Percentiles rank a stretch among this genome's conserved stretches.
Evolutionary conservation across 225 moss, liverwort and hornwort species (phyloP).

Genomic region (Sphagnum contortum): DNA sequence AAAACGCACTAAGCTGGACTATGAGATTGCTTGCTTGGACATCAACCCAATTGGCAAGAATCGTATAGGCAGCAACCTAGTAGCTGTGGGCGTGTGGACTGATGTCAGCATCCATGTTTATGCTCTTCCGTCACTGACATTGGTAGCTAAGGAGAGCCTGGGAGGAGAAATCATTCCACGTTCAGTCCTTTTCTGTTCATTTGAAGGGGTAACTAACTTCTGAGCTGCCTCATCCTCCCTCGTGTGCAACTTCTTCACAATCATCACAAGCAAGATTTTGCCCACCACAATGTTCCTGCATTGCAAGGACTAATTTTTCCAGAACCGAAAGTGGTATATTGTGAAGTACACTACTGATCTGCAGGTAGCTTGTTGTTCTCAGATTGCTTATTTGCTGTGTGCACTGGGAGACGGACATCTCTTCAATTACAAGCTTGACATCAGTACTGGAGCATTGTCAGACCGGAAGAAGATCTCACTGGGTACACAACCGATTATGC

Average conservation of each 20-base stretch:
- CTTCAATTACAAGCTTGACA: conserved; percentile 84
- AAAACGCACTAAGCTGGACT: conserved; percentile 81
- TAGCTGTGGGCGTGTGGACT: conserved; percentile 98
- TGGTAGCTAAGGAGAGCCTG: conserved; percentile 80
- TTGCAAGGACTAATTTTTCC: no score
- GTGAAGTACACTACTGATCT: no score
- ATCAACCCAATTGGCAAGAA: conserved; percentile 90
- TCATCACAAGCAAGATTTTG: no score
- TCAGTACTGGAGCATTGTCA: conserved; percentile 56
- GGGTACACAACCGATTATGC: conserved; percentile 89
- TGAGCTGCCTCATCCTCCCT: no score
- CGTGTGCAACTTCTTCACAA: no score
- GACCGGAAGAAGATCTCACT: conserved; percentile 93
- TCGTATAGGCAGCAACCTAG: conserved; percentile 79
- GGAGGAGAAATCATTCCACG: conserved; percentile 98
- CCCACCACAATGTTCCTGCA: no score
- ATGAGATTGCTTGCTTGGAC: conserved; percentile 89
- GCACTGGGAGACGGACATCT: conserved; percentile 97
- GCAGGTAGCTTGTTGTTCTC: conserved; percentile 1
- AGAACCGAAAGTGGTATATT: no score
- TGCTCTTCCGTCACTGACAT: conserved; percentile 66
- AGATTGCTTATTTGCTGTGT: conserved; percentile 92
- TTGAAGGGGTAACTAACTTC: conserved; percentile 73
- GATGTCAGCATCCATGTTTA: conserved; percentile 92
- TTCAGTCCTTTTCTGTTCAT: conserved; percentile 90